These are phyloP conservation scores for Xylaria cubensis DNA, from an alignment of 495 filamentous ascomycete species.

Conservation along the genomic window DNA sequence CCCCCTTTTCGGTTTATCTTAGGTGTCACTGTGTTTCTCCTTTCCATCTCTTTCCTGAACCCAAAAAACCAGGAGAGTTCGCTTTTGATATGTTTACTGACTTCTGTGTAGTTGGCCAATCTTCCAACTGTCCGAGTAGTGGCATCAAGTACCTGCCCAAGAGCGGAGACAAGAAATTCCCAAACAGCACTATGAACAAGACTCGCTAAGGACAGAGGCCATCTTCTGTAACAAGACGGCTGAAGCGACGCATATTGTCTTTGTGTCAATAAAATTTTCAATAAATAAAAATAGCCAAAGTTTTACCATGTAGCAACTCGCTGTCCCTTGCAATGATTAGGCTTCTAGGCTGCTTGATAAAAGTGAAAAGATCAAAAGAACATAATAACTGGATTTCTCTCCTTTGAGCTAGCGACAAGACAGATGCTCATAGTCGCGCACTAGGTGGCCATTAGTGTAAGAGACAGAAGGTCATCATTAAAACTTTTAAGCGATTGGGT, in stretches of 20 bases:
- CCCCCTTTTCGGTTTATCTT: background rate
- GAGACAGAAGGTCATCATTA: too few relatives aligned
- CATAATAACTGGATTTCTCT: background rate
- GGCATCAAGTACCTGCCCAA: constrained; percentile 44
- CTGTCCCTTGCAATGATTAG: background rate
- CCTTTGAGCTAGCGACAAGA: background rate
- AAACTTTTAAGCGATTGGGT: too few relatives aligned
- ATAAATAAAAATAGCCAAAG: background rate
- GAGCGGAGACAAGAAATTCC: constrained; percentile 22
- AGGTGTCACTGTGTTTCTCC: background rate
- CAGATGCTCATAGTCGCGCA: too few relatives aligned
- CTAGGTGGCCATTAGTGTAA: too few relatives aligned
- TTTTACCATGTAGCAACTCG: background rate
- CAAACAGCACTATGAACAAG: background rate
- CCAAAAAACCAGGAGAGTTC: background rate
- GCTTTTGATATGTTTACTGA: background rate
- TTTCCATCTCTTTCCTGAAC: background rate
- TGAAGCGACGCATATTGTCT: background rate
- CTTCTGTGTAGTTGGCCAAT: constrained; percentile 58
- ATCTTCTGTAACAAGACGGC: background rate
- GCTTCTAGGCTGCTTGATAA: background rate
- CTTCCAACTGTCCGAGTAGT: constrained; percentile 48
- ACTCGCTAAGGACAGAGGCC: background rate
- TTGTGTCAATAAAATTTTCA: background rate
- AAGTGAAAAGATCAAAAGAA: background rate